phyloP scores from a whole-genome alignment of 2,329 filamentous ascomycete species.

The Tolypocladium cylindrosporum region DNA sequence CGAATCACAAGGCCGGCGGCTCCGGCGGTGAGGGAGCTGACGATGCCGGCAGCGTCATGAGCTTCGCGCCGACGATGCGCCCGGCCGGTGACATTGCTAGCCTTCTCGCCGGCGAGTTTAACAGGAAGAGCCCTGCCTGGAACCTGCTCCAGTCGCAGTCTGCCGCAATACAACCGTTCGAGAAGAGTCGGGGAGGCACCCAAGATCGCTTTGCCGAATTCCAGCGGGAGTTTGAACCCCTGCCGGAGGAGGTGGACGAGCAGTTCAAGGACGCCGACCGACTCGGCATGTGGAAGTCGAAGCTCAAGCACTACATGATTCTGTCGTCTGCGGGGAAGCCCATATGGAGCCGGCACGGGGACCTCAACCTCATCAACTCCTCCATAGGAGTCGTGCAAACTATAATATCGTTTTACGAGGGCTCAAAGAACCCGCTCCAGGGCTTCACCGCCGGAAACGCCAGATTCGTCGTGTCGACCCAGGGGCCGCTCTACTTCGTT shows the following conservation, averaged over 20 bases:
- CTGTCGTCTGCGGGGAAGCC: slow-evolving; percentile 93
- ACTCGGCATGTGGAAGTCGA: slow-evolving; percentile 73
- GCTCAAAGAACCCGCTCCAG: slow-evolving; percentile 63
- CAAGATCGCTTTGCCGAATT: slow-evolving; percentile 57
- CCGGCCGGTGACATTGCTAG: slow-evolving; percentile 68
- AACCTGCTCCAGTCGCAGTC: slow-evolving; percentile 54
- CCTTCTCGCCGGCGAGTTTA: slow-evolving; percentile 62
- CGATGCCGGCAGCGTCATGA: slow-evolving; percentile 57
- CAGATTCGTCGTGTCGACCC: slow-evolving; percentile 75
- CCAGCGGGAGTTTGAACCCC: slow-evolving; percentile 64
- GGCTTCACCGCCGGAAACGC: slow-evolving; percentile 82
- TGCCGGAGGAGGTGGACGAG: slow-evolving; percentile 44
- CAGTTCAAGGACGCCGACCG: slow-evolving; percentile 44
- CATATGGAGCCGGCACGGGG: slow-evolving; percentile 91
- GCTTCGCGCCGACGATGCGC: slow-evolving; percentile 53
- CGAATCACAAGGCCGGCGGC: slow-evolving; percentile 18
- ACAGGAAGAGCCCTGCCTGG: slow-evolving; percentile 59
- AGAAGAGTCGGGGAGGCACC: slow-evolving; percentile 32
- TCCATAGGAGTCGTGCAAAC: slow-evolving; percentile 95
- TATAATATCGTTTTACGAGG: slow-evolving; percentile 93
- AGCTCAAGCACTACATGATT: slow-evolving; percentile 95
- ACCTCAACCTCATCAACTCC: slow-evolving; percentile 78
- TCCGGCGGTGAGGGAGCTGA: slow-evolving; percentile 38
- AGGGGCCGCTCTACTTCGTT: slow-evolving; percentile 84
- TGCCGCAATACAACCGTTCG: slow-evolving; percentile 50